phyloP scores from a whole-genome alignment of 164 flowering plant genomes.

The Warburgia ugandensis region DNA sequence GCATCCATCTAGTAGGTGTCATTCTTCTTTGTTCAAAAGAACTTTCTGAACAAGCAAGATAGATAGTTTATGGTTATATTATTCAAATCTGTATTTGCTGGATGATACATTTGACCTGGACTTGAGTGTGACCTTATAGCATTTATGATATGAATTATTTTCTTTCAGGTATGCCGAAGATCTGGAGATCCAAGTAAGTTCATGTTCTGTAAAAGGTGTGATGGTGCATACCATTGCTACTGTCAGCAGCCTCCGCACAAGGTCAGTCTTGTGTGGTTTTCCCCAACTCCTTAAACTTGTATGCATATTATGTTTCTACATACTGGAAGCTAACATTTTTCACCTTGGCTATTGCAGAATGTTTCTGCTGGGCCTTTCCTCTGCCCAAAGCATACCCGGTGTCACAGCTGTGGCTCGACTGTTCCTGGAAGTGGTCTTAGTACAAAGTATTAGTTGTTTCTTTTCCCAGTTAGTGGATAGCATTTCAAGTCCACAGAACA shows the following conservation, averaged over 20 bases:
- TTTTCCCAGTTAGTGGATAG: neutral
- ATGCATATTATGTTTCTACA: neutral
- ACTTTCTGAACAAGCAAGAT: too few species aligned
- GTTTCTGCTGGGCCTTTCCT: constrained; percentile 81
- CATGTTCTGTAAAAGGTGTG: constrained; percentile 96
- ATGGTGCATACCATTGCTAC: constrained; percentile 93
- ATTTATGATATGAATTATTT: constrained; percentile 1
- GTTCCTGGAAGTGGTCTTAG: constrained; percentile 97
- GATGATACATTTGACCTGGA: neutral
- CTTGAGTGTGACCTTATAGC: neutral
- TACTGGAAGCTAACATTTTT: constrained; percentile 4
- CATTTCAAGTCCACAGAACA: too few species aligned
- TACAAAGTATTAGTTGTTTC: constrained; percentile 47
- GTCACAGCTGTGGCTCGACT: constrained; percentile 93
- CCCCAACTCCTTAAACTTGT: neutral
- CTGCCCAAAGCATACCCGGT: constrained; percentile 91
- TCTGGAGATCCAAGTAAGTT: constrained; percentile 91
- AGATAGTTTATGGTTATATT: too few species aligned
- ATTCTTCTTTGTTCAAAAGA: too few species aligned
- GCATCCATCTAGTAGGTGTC: too few species aligned
- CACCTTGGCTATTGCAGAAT: constrained; percentile 44
- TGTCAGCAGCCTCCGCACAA: constrained; percentile 98
- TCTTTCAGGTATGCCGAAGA: constrained; percentile 70
- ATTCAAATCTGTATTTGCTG: neutral
- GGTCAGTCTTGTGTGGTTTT: constrained; percentile 31